Base-by-base conservation (phyloP, 768 basidiomycete species). In the Termitomyces sp. region DNA sequence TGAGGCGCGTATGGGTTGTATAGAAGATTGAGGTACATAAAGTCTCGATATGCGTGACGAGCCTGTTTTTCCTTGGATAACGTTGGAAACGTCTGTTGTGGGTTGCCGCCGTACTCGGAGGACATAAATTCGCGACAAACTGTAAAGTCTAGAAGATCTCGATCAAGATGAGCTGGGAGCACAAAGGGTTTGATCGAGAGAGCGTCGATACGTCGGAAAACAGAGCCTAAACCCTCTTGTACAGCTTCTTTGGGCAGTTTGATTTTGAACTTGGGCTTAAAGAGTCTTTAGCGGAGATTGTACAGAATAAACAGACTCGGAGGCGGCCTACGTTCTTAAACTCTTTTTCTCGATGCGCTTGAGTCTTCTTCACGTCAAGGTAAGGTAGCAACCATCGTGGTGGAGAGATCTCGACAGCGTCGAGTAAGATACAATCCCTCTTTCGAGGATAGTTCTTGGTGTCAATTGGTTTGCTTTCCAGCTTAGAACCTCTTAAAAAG, bases 1-100 rank as follows among this genome's bases (percentile, higher is more conserved):
- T 70, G 65, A 32, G 73, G 71, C 5, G 70, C 68, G 18, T 56
- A 52, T 0, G 68, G 67, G 41, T 74, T 70, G 32, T 58, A 67
- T 0, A 59, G 47, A 0, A 63, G 52, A 20, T 64, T 66, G 2
- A 67, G 58, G 43, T 63, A 73, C 69, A 72, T 69, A 38, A 69
- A 72, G 55, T 72, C 62, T 11, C 67, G 36, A 11, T 66, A 59
- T 0, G 67, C 36, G 11, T 40, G 36, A 24, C 26, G 51, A 18
- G 51, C 51, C 5, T 10, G 36, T 9, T 52, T 38, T 3, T 52
- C 36, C 10, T 52, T 38, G 8, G 51, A 52, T 38, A 52, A 1
- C 1, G 24, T 18, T 26, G 50, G 50, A 5, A 51, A 51, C 8
- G 36, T 51, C 36, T 51, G 36, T 24, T 51, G 50, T 38, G 35